Evolutionary conservation across 495 filamentous ascomycete genomes (phyloP).

Genomic region (Penicillium simplicissimum): DNA sequence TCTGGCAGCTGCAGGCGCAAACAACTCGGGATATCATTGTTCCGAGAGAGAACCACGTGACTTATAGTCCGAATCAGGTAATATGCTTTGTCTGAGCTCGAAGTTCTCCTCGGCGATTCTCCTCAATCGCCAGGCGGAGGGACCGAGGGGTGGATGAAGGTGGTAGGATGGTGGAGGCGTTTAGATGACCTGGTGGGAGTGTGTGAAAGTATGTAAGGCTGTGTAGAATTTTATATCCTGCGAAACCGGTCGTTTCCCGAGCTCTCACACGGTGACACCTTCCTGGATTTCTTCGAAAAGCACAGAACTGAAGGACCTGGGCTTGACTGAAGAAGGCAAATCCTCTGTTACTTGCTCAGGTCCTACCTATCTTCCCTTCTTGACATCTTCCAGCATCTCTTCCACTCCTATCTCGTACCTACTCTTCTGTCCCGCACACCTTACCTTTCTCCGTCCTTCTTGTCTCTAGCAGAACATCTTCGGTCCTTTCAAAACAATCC

Average conservation of each 20-base stretch:
- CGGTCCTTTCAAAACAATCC: no score
- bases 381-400: not conserved
- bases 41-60: conserved; percentile 5
- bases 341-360: not conserved
- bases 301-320: not conserved
- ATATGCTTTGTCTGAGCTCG: not conserved
- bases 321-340: not conserved
- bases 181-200: not conserved
- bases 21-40: conserved; percentile 13
- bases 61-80: conserved; percentile 3
- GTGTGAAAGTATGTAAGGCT: not conserved
- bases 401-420: not conserved
- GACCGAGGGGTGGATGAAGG: no score
- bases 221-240: not conserved
- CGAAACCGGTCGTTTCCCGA: not conserved
- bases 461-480: no score
- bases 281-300: not conserved
- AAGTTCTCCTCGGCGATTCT: not conserved
- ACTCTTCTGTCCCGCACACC: not conserved
- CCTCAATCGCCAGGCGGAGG: no score
- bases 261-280: no score
- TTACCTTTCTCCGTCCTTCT: not conserved
- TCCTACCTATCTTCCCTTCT: not conserved
- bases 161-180: no score
- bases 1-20: conserved; percentile 6